Conservation (phyloP, 768 basidiomycete genomes). For the Phaeotremella fagi region DNA sequence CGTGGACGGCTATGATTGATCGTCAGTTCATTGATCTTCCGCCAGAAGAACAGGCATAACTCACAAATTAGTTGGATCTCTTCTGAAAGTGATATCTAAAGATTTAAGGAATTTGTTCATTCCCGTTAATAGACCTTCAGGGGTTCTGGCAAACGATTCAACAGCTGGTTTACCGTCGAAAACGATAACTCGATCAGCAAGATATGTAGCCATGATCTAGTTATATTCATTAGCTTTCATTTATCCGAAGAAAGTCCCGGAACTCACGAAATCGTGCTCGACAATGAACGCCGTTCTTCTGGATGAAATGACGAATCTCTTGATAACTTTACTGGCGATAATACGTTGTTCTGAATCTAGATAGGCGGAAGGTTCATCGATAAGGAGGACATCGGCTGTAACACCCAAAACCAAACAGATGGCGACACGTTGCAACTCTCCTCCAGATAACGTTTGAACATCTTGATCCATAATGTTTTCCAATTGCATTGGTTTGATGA, state of each 20-base stretch:
- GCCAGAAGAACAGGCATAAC: conserved; percentile 5
- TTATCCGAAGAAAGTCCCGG: conserved; percentile 48
- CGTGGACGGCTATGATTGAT: conserved; percentile 39
- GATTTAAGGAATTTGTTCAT: conserved; percentile 98
- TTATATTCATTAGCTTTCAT: conserved; percentile 1
- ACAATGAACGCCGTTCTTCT: conserved; percentile 99
- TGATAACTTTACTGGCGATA: conserved; percentile 95
- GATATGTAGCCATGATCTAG: conserved; percentile 94
- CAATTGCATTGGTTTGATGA: conserved; percentile 93
- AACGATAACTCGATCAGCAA: conserved; percentile 71
- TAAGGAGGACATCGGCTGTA: conserved; percentile 71
- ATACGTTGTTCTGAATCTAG: conserved; percentile 99
- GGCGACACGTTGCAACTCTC: conserved; percentile 95
- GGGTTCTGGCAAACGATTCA: conserved; percentile 81
- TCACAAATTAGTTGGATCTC: conserved; percentile 71
- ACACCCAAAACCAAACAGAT: conserved; percentile 86
- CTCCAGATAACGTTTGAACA: conserved; percentile 90
- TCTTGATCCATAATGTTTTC: conserved; percentile 96
- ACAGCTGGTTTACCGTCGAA: conserved; percentile 65
- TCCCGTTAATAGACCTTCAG: conserved; percentile 87
- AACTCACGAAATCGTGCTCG: conserved; percentile 86
- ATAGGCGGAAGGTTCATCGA: conserved; percentile 76
- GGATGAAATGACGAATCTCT: conserved; percentile 91
- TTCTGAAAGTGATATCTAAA: conserved; percentile 94
- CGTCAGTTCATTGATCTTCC: neutral